These are phyloP conservation scores for Rosa chinensis DNA, from an alignment of 306 rosid genomes.

Conservation along the genomic window DNA sequence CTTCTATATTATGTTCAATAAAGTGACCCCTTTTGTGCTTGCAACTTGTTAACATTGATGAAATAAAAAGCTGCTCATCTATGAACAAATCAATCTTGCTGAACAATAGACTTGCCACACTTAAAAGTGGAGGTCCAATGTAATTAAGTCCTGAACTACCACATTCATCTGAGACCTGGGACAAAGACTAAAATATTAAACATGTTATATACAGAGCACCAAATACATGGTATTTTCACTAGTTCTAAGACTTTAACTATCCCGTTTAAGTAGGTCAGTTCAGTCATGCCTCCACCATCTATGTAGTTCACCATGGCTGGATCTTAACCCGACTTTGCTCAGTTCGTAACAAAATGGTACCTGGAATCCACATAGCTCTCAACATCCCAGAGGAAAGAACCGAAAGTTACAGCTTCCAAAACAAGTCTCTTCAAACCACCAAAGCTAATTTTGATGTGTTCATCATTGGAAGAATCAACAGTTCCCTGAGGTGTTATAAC, in stretches of 20 bases:
- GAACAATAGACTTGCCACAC: slow-evolving; percentile 3
- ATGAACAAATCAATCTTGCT: neutral
- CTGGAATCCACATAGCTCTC: slow-evolving; percentile 89
- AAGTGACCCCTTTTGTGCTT: neutral
- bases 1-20: neutral
- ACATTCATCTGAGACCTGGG: slow-evolving; percentile 1
- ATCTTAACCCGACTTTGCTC: slow-evolving; percentile 23
- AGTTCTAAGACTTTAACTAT: slow-evolving; percentile 27
- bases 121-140: slow-evolving; percentile 9
- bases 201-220: slow-evolving; percentile 33
- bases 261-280: slow-evolving; percentile 20
- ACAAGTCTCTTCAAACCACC: slow-evolving; percentile 79
- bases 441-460: slow-evolving; percentile 72
- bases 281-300: slow-evolving; percentile 11
- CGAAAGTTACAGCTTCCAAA: slow-evolving; percentile 87
- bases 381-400: slow-evolving; percentile 93
- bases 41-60: slow-evolving; percentile 3
- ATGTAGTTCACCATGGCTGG: slow-evolving; percentile 16
- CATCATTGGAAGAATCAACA: slow-evolving; percentile 66
- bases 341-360: slow-evolving; percentile 78
- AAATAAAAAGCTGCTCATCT: neutral
- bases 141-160: slow-evolving; percentile 5
- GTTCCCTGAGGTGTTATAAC: slow-evolving; percentile 60
- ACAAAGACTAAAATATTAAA: neutral
- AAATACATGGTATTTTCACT: slow-evolving; percentile 8